These are phyloP conservation scores for Tetracladium maxilliforme DNA, from an alignment of 2,329 filamentous ascomycete genomes.

Conservation along the genomic window DNA sequence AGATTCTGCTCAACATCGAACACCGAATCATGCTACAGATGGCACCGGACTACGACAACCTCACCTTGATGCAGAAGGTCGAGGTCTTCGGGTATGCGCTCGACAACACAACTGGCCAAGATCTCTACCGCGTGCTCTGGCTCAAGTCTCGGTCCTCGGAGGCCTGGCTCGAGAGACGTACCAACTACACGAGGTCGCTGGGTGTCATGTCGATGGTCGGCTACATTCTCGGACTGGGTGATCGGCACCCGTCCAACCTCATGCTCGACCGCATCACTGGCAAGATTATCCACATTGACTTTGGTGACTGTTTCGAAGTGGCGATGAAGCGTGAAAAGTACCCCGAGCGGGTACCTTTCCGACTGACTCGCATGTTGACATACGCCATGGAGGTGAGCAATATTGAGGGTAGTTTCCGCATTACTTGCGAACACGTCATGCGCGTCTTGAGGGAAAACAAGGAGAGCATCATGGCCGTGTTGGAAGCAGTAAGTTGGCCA, in stretches of 20 bases:
- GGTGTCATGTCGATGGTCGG: slow-evolving; percentile 99
- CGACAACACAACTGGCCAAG: slow-evolving; percentile 97
- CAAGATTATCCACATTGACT: slow-evolving; percentile 97
- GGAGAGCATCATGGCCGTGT: slow-evolving; percentile 93
- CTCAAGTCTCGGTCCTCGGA: slow-evolving; percentile 97
- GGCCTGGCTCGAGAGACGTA: slow-evolving; percentile 90
- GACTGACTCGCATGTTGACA: slow-evolving; percentile 94
- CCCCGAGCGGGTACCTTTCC: slow-evolving; percentile 93
- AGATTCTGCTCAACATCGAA: slow-evolving; percentile 97
- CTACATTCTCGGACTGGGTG: slow-evolving; percentile 91
- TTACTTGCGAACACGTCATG: slow-evolving; percentile 98
- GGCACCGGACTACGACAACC: slow-evolving; percentile 96
- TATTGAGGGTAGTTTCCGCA: slow-evolving; percentile 95
- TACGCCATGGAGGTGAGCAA: slow-evolving; percentile 99
- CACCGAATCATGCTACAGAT: slow-evolving; percentile 99
- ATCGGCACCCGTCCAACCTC: slow-evolving; percentile 93
- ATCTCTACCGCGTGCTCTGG: slow-evolving; percentile 95
- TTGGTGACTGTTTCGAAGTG: slow-evolving; percentile 98
- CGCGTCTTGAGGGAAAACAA: slow-evolving; percentile 92
- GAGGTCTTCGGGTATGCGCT: slow-evolving; percentile 98
- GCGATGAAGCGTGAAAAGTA: slow-evolving; percentile 99
- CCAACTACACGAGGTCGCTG: slow-evolving; percentile 95
- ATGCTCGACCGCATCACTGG: slow-evolving; percentile 94
- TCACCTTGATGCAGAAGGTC: slow-evolving; percentile 99
- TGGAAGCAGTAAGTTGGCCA: slow-evolving; percentile 69